Evolutionary conservation across 2,329 filamentous ascomycete species (phyloP).

Genomic region (Aureobasidium uvarum): DNA sequence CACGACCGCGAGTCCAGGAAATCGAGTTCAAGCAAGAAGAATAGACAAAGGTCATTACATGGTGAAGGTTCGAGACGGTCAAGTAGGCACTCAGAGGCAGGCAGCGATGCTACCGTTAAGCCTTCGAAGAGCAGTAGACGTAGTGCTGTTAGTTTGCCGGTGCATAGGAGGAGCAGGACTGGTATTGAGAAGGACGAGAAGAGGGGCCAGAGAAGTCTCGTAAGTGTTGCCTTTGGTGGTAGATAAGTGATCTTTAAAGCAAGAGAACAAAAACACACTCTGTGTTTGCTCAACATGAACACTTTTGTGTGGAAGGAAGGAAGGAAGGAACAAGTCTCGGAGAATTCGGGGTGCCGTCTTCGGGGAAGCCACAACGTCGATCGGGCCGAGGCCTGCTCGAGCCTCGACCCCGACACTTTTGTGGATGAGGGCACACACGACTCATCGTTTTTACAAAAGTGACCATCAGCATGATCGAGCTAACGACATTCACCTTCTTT

Average conservation of each 20-base stretch:
- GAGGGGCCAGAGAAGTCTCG: slow-evolving; percentile 38
- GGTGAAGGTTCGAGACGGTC: slow-evolving; percentile 29
- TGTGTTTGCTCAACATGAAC: background rate
- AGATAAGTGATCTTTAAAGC: background rate
- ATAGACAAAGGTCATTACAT: slow-evolving; percentile 27
- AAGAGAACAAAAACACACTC: background rate
- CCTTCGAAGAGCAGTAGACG: slow-evolving; percentile 33
- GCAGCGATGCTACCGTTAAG: slow-evolving; percentile 34
- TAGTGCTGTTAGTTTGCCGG: slow-evolving; percentile 38
- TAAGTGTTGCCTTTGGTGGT: slow-evolving; percentile 31
- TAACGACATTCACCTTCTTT: background rate
- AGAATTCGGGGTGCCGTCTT: slow-evolving; percentile 10
- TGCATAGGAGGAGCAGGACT: slow-evolving; percentile 43
- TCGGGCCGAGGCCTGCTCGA: slow-evolving; percentile 18
- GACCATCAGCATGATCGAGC: background rate
- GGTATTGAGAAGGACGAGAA: slow-evolving; percentile 35
- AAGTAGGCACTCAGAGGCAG: slow-evolving; percentile 30
- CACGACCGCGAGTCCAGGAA: slow-evolving; percentile 26
- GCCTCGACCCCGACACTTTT: slow-evolving; percentile 11
- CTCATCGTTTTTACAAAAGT: slow-evolving; percentile 1
- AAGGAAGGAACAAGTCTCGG: background rate
- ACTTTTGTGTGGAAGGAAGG: background rate
- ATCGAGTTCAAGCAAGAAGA: slow-evolving; percentile 20
- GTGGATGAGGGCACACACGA: slow-evolving; percentile 7
- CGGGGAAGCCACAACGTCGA: slow-evolving; percentile 14